These are phyloP conservation scores for Syzygium jambos DNA, from an alignment of 345 rosid genomes.

Conservation along the genomic window DNA sequence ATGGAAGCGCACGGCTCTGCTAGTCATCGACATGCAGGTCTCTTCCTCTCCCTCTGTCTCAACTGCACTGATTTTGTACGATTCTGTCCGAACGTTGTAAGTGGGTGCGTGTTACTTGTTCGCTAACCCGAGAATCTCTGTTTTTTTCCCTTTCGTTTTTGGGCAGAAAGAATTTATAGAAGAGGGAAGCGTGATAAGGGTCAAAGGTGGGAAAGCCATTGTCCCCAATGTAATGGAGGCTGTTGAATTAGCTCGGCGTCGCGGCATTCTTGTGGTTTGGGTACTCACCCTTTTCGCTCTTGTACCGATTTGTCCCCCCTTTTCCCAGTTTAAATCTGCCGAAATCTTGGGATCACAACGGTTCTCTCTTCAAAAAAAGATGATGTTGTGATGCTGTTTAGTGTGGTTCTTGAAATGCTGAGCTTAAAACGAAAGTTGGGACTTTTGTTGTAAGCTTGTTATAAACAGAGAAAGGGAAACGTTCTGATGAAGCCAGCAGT, in stretches of 20 bases:
- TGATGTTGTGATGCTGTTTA: too few species aligned
- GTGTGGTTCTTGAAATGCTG: not conserved
- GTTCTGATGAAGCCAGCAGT: not conserved
- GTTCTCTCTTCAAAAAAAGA: not conserved
- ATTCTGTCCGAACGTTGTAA: not conserved
- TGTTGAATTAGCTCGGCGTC: conserved; percentile 66
- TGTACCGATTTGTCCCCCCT: not conserved
- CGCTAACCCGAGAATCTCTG: not conserved
- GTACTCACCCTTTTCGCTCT: conserved; percentile 15
- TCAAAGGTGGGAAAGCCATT: conserved; percentile 60
- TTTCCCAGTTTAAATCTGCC: not conserved
- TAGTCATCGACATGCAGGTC: conserved; percentile 98
- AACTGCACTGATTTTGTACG: not conserved
- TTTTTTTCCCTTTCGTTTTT: not conserved
- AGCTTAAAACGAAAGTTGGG: not conserved
- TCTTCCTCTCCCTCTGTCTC: not conserved
- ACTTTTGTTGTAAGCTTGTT: not conserved
- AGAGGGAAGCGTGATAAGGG: conserved; percentile 37
- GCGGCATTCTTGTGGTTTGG: conserved; percentile 72
- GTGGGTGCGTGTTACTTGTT: not conserved
- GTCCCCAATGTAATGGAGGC: conserved; percentile 59
- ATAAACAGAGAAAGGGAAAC: not conserved
- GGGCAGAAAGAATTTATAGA: conserved; percentile 60
- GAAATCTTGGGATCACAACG: not conserved
- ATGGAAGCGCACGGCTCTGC: conserved; percentile 65